Conservation (phyloP, 306 rosid genomes). For the Corylus americana region DNA sequence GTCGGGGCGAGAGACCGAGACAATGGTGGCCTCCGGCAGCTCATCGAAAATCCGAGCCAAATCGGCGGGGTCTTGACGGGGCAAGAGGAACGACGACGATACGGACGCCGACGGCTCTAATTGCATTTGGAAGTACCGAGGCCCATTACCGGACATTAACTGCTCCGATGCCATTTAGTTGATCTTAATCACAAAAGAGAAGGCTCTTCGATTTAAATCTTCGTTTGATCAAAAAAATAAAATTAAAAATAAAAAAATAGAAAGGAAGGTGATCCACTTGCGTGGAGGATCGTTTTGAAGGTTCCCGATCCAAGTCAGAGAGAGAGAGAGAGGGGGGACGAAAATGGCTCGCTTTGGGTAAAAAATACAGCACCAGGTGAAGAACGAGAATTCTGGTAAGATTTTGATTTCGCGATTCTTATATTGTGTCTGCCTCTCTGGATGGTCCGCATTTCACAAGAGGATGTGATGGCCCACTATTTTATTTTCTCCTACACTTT, state of each 20-base stretch:
- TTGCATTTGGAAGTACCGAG: constrained; percentile 73
- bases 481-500: neutral
- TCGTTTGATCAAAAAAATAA: neutral
- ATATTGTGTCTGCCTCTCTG: neutral
- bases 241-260: neutral
- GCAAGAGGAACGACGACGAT: constrained; percentile 43
- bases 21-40: constrained; percentile 71
- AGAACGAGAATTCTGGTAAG: neutral
- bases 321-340: neutral
- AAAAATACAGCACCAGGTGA: neutral
- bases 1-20: constrained; percentile 95
- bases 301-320: neutral
- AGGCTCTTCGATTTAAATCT: neutral
- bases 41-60: constrained; percentile 75
- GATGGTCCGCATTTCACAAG: neutral
- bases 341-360: neutral
- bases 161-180: constrained; percentile 67
- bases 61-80: constrained; percentile 47
- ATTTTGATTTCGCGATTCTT: neutral
- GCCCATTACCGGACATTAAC: constrained; percentile 52
- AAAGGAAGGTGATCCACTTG: neutral
- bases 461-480: neutral
- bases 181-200: neutral
- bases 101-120: constrained; percentile 52
- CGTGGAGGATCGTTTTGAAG: neutral